Evolutionary conservation across 768 basidiomycete genomes (phyloP).

Genomic region (Tephrocybe sp.): DNA sequence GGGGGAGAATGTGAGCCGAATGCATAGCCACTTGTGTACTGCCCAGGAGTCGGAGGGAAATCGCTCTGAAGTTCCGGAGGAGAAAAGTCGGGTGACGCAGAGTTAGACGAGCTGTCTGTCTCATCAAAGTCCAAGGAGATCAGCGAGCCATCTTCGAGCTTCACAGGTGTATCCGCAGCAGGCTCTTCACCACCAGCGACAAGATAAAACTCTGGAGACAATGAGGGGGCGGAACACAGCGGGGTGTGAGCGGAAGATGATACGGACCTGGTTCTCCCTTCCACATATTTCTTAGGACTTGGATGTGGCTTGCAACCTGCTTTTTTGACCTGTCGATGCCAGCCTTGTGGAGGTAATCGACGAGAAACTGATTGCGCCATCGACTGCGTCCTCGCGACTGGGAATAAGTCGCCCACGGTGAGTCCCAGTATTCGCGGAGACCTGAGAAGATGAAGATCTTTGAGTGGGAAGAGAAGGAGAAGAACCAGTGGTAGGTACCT

Average conservation of each 20-base stretch:
- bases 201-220: conserved; percentile 62
- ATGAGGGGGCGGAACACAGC: conserved; percentile 11
- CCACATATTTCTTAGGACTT: conserved; percentile 87
- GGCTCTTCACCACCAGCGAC: conserved; percentile 82
- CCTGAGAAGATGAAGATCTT: conserved; percentile 36
- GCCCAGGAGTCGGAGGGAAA: conserved; percentile 46
- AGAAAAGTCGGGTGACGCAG: conserved; percentile 46
- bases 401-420: conserved; percentile 75
- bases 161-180: conserved; percentile 51
- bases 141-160: conserved; percentile 52
- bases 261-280: conserved; percentile 72
- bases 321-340: conserved; percentile 80
- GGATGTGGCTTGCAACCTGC: conserved; percentile 88
- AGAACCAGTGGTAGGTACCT: conserved; percentile 37
- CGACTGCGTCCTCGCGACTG: conserved; percentile 73
- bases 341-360: conserved; percentile 71
- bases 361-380: conserved; percentile 85
- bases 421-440: conserved; percentile 76
- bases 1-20: conserved; percentile 9
- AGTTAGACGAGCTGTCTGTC: conserved; percentile 34
- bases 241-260: conserved; percentile 1
- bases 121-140: conserved; percentile 49
- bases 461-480: neutral
- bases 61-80: conserved; percentile 44
- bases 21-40: conserved; percentile 15